Evolutionary conservation across 148 eudicot genomes (phyloP).

Genomic region (Rhododendron griersonianum): DNA sequence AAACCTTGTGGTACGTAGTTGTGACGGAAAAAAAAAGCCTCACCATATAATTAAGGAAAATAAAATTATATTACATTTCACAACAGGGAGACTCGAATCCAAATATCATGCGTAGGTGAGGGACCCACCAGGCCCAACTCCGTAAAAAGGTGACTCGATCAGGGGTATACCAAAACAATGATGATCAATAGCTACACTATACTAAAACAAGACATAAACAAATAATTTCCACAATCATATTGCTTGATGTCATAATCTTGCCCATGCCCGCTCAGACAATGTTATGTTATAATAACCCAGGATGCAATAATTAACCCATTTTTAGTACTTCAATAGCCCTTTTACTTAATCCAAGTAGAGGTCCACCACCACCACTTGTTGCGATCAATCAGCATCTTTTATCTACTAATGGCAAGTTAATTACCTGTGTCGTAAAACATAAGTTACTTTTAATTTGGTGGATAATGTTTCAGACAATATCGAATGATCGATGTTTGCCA

Average conservation of each 20-base stretch:
- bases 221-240: background rate
- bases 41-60: background rate
- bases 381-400: background rate
- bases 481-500: background rate
- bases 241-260: background rate
- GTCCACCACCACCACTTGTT: background rate
- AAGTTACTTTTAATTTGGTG: background rate
- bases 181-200: background rate
- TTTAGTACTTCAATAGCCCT: background rate
- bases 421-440: background rate
- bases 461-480: background rate
- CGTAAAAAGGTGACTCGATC: background rate
- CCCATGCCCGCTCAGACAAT: background rate
- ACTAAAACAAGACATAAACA: background rate
- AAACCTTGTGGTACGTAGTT: background rate
- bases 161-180: background rate
- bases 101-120: background rate
- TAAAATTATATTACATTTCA: background rate
- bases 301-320: background rate
- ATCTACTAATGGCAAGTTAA: background rate
- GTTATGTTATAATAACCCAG: background rate
- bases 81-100: background rate
- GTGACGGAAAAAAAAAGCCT: background rate
- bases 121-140: background rate
- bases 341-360: background rate